These are phyloP conservation scores for Dissophora globulifera DNA, from an alignment of 192 early-diverging fungal genomes.

Conservation along the genomic window DNA sequence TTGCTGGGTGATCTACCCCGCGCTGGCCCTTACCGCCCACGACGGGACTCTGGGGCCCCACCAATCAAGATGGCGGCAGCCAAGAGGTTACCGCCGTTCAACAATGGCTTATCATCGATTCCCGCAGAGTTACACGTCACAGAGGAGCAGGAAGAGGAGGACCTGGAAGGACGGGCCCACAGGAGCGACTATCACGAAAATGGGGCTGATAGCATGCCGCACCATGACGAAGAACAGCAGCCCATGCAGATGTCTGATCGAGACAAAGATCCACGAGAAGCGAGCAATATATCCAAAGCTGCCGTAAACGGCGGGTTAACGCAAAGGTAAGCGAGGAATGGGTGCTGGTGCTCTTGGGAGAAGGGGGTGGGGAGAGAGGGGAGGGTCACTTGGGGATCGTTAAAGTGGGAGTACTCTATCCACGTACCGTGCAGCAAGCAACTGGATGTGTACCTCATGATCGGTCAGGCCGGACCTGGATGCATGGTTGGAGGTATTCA, in stretches of 20 bases:
- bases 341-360: slow-evolving; percentile 8
- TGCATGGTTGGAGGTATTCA: too few species aligned
- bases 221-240: slow-evolving; percentile 27
- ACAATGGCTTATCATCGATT: slow-evolving; percentile 24
- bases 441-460: slow-evolving; percentile 9
- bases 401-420: too few species aligned
- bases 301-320: slow-evolving; percentile 22
- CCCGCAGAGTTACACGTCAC: slow-evolving; percentile 23
- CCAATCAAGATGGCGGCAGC: slow-evolving; percentile 44
- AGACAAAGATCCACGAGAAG: slow-evolving; percentile 13
- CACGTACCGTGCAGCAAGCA: too few species aligned
- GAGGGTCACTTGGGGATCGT: too few species aligned
- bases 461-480: slow-evolving; percentile 7
- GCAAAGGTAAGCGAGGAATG: slow-evolving; percentile 29
- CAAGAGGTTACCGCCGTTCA: slow-evolving; percentile 39
- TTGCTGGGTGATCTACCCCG: slow-evolving; percentile 13
- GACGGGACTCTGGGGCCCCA: slow-evolving; percentile 43
- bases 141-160: slow-evolving; percentile 48
- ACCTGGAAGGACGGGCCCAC: slow-evolving; percentile 4
- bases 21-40: slow-evolving; percentile 17
- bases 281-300: slow-evolving; percentile 19
- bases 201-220: slow-evolving; percentile 14
- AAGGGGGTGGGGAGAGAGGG: too few species aligned
- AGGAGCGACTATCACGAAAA: slow-evolving; percentile 16
- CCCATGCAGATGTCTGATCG: slow-evolving; percentile 26